These are phyloP conservation scores for Ochetophila trinervis DNA, from an alignment of 306 rosid genomes.

Conservation along the genomic window DNA sequence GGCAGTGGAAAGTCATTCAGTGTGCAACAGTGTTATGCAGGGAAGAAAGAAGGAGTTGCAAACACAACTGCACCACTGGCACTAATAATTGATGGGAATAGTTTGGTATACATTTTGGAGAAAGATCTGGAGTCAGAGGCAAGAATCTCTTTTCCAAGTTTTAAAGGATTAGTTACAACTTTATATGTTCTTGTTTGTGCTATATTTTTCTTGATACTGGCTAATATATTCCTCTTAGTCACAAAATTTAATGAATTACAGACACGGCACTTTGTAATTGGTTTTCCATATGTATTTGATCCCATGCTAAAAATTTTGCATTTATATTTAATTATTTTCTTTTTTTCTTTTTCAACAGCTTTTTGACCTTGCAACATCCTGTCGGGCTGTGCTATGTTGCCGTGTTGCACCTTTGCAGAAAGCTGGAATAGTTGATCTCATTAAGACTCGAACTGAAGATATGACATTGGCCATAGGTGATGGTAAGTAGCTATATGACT, in stretches of 20 bases:
- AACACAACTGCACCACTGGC: slow-evolving; percentile 49
- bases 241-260: slow-evolving; percentile 21
- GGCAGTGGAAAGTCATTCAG: slow-evolving; percentile 36
- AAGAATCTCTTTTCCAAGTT: slow-evolving; percentile 28
- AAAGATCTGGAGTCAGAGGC: slow-evolving; percentile 82
- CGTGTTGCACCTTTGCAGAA: slow-evolving; percentile 99
- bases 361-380: slow-evolving; percentile 81
- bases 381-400: slow-evolving; percentile 89
- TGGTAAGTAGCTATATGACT: slow-evolving; percentile 43
- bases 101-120: slow-evolving; percentile 94
- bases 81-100: slow-evolving; percentile 90
- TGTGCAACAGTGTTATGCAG: slow-evolving; percentile 42
- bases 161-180: too few species aligned
- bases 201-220: slow-evolving; percentile 1
- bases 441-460: slow-evolving; percentile 87
- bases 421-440: slow-evolving; percentile 95
- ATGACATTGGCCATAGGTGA: slow-evolving; percentile 99
- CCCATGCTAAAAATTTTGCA: slow-evolving; percentile 21
- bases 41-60: slow-evolving; percentile 45
- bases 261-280: slow-evolving; percentile 8
- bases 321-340: neutral
- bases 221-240: slow-evolving; percentile 13
- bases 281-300: slow-evolving; percentile 5
- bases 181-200: neutral
- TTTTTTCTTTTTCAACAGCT: slow-evolving; percentile 56